phyloP scores from a whole-genome alignment of 2,329 filamentous ascomycete species.

The Fusarium fracticaudum region DNA sequence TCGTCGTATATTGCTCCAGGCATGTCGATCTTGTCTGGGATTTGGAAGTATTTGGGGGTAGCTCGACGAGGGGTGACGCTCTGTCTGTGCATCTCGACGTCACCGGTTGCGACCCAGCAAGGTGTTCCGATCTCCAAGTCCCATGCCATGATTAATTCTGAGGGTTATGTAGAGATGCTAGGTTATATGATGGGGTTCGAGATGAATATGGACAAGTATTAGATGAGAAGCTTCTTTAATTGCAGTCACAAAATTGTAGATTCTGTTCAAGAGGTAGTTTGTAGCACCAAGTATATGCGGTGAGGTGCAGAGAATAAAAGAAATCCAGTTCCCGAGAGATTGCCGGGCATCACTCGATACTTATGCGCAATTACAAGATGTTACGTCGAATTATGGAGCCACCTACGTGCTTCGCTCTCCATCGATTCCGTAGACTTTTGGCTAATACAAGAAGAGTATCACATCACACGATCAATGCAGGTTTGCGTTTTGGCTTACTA shows the following conservation, averaged over 20 bases:
- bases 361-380: neutral
- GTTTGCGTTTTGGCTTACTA: neutral
- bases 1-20: neutral
- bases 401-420: neutral
- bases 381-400: neutral
- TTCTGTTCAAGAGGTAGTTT: accelerated
- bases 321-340: neutral
- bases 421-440: neutral
- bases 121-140: neutral
- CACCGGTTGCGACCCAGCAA: neutral
- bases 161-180: accelerated
- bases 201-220: too few relatives aligned
- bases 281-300: neutral
- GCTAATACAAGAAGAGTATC: neutral
- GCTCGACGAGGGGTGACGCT: neutral
- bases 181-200: neutral
- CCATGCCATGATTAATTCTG: neutral
- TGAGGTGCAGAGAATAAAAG: neutral
- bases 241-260: neutral
- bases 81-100: neutral
- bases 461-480: neutral
- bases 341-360: neutral
- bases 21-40: neutral
- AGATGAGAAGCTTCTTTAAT: neutral
- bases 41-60: neutral